Evolutionary conservation across 129 eudicot species (phyloP), one percentile per base, ranked within the genome.

Genomic region (Chrysanthemum lavandulifolium): DNA sequence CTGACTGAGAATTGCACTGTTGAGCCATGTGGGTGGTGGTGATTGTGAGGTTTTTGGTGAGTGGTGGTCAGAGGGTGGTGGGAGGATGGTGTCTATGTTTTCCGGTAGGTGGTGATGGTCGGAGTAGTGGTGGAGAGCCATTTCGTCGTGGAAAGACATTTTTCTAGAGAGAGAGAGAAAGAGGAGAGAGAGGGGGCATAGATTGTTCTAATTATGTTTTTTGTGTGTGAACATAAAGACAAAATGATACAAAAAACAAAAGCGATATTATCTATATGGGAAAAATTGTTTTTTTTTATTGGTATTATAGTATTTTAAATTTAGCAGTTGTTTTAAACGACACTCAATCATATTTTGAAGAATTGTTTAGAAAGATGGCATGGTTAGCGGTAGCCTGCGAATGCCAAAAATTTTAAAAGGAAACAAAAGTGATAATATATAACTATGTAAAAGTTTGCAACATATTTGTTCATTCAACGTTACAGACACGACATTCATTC

Each of bases 141-240:
- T 86, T 71, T 85, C 87, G 82, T 89, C 96, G 83, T 87, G 88
- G 62, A 82, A 90, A 68, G 93, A 85, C 91, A 87, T 87, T 40
- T 40, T 40, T 11, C 68, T 73, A 68, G 80, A 63, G 79, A 73
- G 10, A 66, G 53, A 12, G 27, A 13, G 12, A 2, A 13, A 23
- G 61, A 25, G 61, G 45, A 13, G 27, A 12, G 8, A 56, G 43
- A 59, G 77, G 71, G 59, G 74, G 81, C 76, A 61, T 75, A 79
- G 84, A 83, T 79, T 76, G 77, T 80, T 75, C 75, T 75, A 76
- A 76, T 79, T 65, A 71, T 79, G 64, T 78, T 72, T 75, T 43
- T 63, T 54, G 21, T 65, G 75, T 80, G 36, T 48, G 77, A 61
- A 70, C 52, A 84, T 61, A 72, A 70, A 80, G 80, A 84, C 84